Evolutionary conservation across 1,284 basidiomycete species (phyloP), one percentile per base, ranked within the genome.

Genomic region (Leccinum ponderosum): DNA sequence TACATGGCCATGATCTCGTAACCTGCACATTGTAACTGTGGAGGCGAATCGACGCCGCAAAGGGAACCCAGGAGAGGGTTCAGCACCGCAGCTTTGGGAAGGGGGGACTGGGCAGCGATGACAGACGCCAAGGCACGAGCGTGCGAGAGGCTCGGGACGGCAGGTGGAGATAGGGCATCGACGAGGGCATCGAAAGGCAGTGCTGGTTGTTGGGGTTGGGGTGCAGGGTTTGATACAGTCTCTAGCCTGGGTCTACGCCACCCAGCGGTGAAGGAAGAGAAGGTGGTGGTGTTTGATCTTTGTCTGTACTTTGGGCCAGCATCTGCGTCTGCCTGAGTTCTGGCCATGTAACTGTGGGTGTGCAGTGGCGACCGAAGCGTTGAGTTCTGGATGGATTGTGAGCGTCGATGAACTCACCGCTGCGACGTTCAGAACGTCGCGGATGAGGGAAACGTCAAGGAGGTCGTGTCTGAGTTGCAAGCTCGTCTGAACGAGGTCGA

Each of bases 1-100:
- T 87, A 91, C 0, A 87, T 80, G 12, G 86, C 77, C 54, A 92
- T 77, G 57, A 91, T 83, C 61, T 92, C 90, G 65, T 81, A 90
- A 0, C 90, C 90, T 1, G 85, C 82, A 8, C 81, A 82, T 68
- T 89, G 88, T 5, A 91, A 63, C 0, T 83, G 73, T 0, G 79
- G 62, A 1, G 89, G 87, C 1, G 81, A 78, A 20, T 83, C 78
- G 35, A 76, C 62, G 14, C 70, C 66, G 68, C 90, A 92, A 6
- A 92, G 77, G 1, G 80, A 80, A 3, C 78, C 78, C 2, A 91
- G 75, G 59, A 91, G 79, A 15, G 86, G 84, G 59, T 80, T 81
- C 9, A 91, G 73, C 9, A 69, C 64, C 12, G 79, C 72, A 51
- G 76, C 71, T 48, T 73, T 76, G 9, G 85, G 86, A 33, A 84